Evolutionary conservation across 768 basidiomycete species (phyloP).

Genomic region (Tephrocybe sp.): DNA sequence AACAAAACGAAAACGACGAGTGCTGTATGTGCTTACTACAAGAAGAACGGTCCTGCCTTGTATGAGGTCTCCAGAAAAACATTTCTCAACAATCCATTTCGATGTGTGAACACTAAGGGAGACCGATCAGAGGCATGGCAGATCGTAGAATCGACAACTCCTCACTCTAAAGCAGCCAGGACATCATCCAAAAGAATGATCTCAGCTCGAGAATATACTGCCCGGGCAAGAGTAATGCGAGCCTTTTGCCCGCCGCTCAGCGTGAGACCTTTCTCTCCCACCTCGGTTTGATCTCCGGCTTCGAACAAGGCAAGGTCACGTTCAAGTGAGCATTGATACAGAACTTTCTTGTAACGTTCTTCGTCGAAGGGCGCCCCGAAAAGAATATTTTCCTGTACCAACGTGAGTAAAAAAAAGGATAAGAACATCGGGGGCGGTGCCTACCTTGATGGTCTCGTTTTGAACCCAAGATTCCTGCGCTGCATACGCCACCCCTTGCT

Average conservation of each 20-base stretch:
- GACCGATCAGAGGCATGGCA: slow-evolving; percentile 5
- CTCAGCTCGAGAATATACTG: slow-evolving; percentile 50
- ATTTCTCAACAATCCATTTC: slow-evolving; percentile 77
- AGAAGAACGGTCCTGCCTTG: slow-evolving; percentile 81
- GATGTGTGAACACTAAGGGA: slow-evolving; percentile 67
- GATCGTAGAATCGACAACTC: slow-evolving; percentile 3
- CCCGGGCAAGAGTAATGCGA: slow-evolving; percentile 44
- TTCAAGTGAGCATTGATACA: slow-evolving; percentile 74
- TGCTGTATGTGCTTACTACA: slow-evolving; percentile 50
- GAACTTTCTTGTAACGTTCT: slow-evolving; percentile 72
- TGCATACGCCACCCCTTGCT: slow-evolving; percentile 72
- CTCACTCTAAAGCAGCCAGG: slow-evolving; percentile 58
- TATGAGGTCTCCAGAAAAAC: slow-evolving; percentile 78
- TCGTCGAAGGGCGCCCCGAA: slow-evolving; percentile 80
- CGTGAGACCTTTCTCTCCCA: slow-evolving; percentile 71
- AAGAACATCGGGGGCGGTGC: too few species aligned
- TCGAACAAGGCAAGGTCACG: slow-evolving; percentile 69
- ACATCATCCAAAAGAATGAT: slow-evolving; percentile 76
- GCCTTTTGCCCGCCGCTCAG: slow-evolving; percentile 57
- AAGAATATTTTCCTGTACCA: slow-evolving; percentile 69
- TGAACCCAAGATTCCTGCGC: slow-evolving; percentile 87
- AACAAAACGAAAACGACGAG: not conserved
- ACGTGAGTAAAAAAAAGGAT: not conserved
- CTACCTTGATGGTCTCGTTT: slow-evolving; percentile 71
- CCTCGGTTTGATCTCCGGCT: slow-evolving; percentile 68